Evolutionary conservation across 2,329 filamentous ascomycete species (phyloP), one percentile per base, ranked within the genome.

Genomic region (Coniochaeta ligniaria): DNA sequence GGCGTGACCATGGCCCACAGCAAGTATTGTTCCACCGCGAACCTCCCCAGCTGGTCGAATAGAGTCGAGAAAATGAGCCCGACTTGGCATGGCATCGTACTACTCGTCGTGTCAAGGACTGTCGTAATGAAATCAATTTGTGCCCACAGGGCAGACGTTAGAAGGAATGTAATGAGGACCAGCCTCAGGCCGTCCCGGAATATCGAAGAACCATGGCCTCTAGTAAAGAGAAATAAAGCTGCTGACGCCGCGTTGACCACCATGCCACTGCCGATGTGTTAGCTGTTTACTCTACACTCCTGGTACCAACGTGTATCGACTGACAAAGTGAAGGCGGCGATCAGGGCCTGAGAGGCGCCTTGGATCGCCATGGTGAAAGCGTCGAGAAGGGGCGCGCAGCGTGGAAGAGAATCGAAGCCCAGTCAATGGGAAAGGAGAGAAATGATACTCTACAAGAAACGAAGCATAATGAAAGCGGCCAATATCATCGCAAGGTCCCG

Each of bases 111-210:
- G 63, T 78, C 72, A 69, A 83, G 74, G 59, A 82, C 68, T 26
- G 79, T 79, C 31, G 80, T 72, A 60, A 80, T 71, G 63, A 86
- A 85, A 60, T 77, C 78, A 63, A 76, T 69, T 45, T 80, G 71
- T 55, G 82, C 81, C 83, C 83, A 86, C 57, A 83, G 73, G 64
- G 77, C 76, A 33, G 80, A 75, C 61, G 77, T 75, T 28, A 77
- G 63, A 67, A 85, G 76, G 69, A 84, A 85, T 65, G 75, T 71
- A 68, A 79, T 73, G 81, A 86, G 83, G 82, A 79, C 82, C 82
- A 86, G 83, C 83, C 83, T 85, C 82, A 80, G 78, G 74, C 81
- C 80, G 74, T 85, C 81, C 72, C 80, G 77, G 69, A 82, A 76
- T 62, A 83, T 71, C 45, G 78, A 72, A 62, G 75, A 76, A 68